These are phyloP conservation scores for Penicillium janthinellum DNA, from an alignment of 2,329 filamentous ascomycete genomes.

Conservation along the genomic window DNA sequence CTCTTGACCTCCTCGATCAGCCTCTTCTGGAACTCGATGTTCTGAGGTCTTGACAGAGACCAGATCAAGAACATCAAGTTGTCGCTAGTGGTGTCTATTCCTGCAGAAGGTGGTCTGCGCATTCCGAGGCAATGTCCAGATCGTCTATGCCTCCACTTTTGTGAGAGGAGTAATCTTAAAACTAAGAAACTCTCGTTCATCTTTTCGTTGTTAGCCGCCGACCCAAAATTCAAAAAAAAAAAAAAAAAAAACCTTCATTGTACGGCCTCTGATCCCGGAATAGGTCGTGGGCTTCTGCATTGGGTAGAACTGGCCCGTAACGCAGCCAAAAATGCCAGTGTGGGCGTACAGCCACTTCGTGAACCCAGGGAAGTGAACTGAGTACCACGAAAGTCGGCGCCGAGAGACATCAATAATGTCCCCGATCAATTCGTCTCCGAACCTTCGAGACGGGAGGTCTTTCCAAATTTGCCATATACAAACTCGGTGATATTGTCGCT, in stretches of 20 bases:
- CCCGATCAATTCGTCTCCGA: conserved; percentile 40
- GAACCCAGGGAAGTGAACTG: conserved; percentile 48
- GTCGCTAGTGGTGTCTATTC: too few relatives aligned
- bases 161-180: too few relatives aligned
- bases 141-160: too few relatives aligned
- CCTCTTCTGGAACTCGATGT: too few relatives aligned
- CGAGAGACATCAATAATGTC: conserved; percentile 53
- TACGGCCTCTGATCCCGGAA: conserved; percentile 52
- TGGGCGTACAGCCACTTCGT: conserved; percentile 54
- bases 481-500: conserved; percentile 57
- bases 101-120: too few relatives aligned
- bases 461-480: conserved; percentile 51
- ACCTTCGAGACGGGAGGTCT: conserved; percentile 44
- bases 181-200: conserved; percentile 21
- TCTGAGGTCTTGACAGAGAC: too few relatives aligned
- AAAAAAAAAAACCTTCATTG: conserved; percentile 16
- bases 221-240: background rate
- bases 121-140: too few relatives aligned
- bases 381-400: conserved; percentile 53
- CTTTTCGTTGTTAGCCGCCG: conserved; percentile 35
- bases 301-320: conserved; percentile 47
- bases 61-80: too few relatives aligned
- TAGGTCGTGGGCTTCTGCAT: conserved; percentile 56
- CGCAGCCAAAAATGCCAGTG: conserved; percentile 39
- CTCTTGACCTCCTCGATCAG: too few relatives aligned